phyloP scores from a whole-genome alignment of 306 rosid genomes.

The Elaeagnus macrophylla region DNA sequence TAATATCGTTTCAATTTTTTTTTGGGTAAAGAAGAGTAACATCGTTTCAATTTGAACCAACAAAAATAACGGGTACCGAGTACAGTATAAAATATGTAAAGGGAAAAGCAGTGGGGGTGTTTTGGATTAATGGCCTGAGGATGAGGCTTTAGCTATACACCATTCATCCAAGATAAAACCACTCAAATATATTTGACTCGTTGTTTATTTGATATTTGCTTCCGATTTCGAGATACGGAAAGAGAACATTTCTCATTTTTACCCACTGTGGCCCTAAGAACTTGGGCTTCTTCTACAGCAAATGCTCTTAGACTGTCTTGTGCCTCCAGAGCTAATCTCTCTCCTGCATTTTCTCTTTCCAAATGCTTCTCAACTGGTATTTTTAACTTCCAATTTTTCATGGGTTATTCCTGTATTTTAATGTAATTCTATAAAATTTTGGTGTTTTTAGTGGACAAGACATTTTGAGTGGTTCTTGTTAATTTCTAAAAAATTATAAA shows the following conservation, averaged over 20 bases:
- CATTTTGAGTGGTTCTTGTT: neutral
- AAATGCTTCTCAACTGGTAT: constrained; percentile 79
- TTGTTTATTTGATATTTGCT: constrained; percentile 5
- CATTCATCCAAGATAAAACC: constrained; percentile 65
- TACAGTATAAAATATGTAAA: too few species aligned
- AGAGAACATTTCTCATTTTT: too few species aligned
- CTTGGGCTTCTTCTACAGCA: constrained; percentile 98
- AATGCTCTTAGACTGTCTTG: constrained; percentile 69
- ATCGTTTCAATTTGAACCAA: too few species aligned
- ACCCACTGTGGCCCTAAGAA: constrained; percentile 61
- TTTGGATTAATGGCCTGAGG: constrained; percentile 20
- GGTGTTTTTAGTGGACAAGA: neutral
- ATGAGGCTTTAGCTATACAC: constrained; percentile 59
- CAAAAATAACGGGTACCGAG: too few species aligned
- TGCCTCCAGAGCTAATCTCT: constrained; percentile 47
- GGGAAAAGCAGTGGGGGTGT: neutral
- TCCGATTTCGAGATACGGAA: neutral
- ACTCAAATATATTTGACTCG: constrained; percentile 9
- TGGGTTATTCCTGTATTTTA: neutral
- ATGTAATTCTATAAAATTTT: neutral
- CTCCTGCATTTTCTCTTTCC: constrained; percentile 54
- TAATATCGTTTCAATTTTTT: too few species aligned
- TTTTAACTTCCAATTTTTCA: too few species aligned
- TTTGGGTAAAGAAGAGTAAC: too few species aligned
- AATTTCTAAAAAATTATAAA: constrained; percentile 1